phyloP scores from a whole-genome alignment of 2,329 filamentous ascomycete genomes.

The Arachnomyces sp. region DNA sequence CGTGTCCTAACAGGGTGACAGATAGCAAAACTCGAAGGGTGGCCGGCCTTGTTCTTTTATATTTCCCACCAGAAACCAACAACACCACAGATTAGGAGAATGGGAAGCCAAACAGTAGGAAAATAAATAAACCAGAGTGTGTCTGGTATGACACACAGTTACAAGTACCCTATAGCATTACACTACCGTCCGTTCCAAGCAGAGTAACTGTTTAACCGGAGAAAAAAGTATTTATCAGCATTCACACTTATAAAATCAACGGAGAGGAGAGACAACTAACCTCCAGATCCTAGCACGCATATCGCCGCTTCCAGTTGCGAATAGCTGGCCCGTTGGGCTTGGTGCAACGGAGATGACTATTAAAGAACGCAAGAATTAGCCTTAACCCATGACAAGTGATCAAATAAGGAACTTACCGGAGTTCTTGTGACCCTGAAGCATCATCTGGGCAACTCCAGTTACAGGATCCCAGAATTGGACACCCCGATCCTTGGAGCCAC shows the following conservation, averaged over 20 bases:
- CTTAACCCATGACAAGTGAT: neutral
- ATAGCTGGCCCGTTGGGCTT: slow-evolving; percentile 77
- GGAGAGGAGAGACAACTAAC: slow-evolving; percentile 36
- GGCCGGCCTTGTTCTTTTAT: no score
- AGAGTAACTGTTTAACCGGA: no score
- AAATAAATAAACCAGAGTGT: no score
- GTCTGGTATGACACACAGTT: no score
- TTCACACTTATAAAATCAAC: slow-evolving; percentile 2
- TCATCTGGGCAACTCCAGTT: slow-evolving; percentile 89
- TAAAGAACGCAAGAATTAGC: slow-evolving; percentile 14
- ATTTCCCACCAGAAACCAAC: no score
- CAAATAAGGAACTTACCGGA: slow-evolving; percentile 49
- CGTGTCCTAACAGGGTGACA: no score
- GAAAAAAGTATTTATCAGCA: no score
- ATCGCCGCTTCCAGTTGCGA: slow-evolving; percentile 94
- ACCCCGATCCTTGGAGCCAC: slow-evolving; percentile 91
- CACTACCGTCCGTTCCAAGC: no score
- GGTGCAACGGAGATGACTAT: slow-evolving; percentile 91
- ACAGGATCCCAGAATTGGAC: slow-evolving; percentile 98
- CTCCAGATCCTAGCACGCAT: slow-evolving; percentile 98
- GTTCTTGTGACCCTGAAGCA: slow-evolving; percentile 98
- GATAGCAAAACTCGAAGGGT: no score
- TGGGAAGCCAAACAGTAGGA: no score
- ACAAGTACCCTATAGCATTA: no score
- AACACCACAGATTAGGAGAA: no score